A percentile compares a stretch with the other conserved stretches of the same genome.
These are phyloP conservation scores for Kwoniella sp. DNA, from an alignment of 768 basidiomycete species.

Conservation along the genomic window DNA sequence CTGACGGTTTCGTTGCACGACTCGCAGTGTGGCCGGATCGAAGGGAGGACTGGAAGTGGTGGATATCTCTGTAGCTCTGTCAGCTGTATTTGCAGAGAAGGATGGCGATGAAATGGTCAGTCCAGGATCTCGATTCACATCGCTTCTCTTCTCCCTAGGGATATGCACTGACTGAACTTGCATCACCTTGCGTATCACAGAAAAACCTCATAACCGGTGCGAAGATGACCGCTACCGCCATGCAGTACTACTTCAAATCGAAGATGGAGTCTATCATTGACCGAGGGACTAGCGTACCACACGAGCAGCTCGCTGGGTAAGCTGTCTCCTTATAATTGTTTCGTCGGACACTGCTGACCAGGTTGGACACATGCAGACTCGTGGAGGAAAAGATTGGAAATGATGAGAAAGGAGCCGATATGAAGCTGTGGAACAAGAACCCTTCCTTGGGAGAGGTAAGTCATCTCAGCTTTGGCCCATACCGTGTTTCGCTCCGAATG, in stretches of 20 bases:
- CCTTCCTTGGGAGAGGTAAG: conserved; percentile 75
- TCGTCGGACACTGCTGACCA: not conserved
- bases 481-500: no score
- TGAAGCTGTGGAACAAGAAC: conserved; percentile 79
- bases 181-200: conserved; percentile 61
- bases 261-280: conserved; percentile 91
- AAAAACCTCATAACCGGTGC: conserved; percentile 76
- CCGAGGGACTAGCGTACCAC: conserved; percentile 84
- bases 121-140: conserved; percentile 14
- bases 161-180: not conserved
- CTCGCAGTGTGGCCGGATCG: conserved; percentile 59
- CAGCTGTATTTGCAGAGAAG: conserved; percentile 79
- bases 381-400: conserved; percentile 87
- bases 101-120: conserved; percentile 88
- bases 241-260: conserved; percentile 80
- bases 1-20: not conserved
- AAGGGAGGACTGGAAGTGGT: conserved; percentile 70
- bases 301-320: conserved; percentile 72
- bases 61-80: conserved; percentile 76
- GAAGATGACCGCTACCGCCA: conserved; percentile 77
- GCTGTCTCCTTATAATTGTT: not conserved
- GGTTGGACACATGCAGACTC: conserved; percentile 58
- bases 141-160: no score
- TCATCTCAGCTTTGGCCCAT: no score
- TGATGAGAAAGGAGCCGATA: conserved; percentile 85